Percentiles rank a stretch among this genome's conserved stretches.
phyloP scores from a whole-genome alignment of 805 yeast species.

The Metschnikowia orientalis region DNA sequence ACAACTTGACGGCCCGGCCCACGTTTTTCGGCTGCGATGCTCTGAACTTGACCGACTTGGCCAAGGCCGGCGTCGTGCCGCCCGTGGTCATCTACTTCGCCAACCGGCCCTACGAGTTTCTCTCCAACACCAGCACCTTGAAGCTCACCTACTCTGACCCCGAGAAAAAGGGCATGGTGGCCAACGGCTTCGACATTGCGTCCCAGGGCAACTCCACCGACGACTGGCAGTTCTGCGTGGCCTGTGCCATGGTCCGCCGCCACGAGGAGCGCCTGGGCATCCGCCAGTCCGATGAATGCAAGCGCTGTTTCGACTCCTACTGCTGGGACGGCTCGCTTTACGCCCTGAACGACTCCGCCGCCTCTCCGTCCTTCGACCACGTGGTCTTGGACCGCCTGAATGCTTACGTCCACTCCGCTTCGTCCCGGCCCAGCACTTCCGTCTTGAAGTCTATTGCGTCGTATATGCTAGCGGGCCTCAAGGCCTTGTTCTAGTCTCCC shows the following conservation, averaged over 20 bases:
- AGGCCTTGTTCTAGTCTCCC: no score
- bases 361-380: constrained; percentile 27
- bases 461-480: no score
- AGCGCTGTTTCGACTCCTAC: constrained; percentile 22
- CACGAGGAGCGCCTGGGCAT: constrained; percentile 22
- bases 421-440: not conserved
- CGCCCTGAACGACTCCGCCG: constrained; percentile 24
- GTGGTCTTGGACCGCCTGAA: constrained; percentile 13
- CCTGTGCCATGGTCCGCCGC: constrained; percentile 27
- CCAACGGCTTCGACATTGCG: constrained; percentile 71
- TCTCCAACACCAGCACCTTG: constrained; percentile 71
- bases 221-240: constrained; percentile 26
- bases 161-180: constrained; percentile 56
- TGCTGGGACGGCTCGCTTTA: constrained; percentile 26
- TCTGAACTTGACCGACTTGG: constrained; percentile 51
- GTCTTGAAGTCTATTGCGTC: not conserved
- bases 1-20: constrained; percentile 64
- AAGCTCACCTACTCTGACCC: constrained; percentile 56
- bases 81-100: constrained; percentile 79
- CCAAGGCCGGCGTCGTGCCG: constrained; percentile 44
- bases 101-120: constrained; percentile 60
- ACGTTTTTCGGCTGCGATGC: constrained; percentile 82
- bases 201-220: constrained; percentile 25
- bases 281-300: constrained; percentile 24
- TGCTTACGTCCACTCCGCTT: constrained; percentile 7